phyloP scores from a whole-genome alignment of 1,284 basidiomycete species.

The Trichosporon asahii region DNA sequence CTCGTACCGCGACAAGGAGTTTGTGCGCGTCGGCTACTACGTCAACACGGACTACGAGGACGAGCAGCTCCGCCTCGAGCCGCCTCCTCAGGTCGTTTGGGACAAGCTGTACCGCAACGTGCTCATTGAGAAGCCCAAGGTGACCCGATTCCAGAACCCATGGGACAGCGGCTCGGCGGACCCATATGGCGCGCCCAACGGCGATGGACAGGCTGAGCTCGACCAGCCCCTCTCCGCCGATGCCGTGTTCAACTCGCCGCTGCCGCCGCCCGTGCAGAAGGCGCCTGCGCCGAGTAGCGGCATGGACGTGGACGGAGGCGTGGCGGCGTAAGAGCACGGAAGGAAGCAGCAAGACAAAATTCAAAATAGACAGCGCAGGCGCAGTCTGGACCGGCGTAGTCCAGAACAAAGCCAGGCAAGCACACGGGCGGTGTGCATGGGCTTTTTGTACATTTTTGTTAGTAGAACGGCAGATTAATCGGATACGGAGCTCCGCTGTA shows the following conservation, averaged over 20 bases:
- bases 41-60: slow-evolving; percentile 98
- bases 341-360: background rate
- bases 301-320: slow-evolving; percentile 38
- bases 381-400: background rate
- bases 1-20: slow-evolving; percentile 90
- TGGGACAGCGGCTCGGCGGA: slow-evolving; percentile 35
- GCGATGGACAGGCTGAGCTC: slow-evolving; percentile 10
- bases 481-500: background rate
- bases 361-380: background rate
- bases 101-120: slow-evolving; percentile 76
- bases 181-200: slow-evolving; percentile 10
- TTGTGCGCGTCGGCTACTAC: slow-evolving; percentile 98
- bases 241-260: slow-evolving; percentile 30
- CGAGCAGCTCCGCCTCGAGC: slow-evolving; percentile 76
- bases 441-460: slow-evolving; percentile 8
- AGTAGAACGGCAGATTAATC: slow-evolving; percentile 9
- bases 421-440: background rate
- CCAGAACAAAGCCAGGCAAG: background rate
- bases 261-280: slow-evolving; percentile 44
- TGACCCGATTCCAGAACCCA: slow-evolving; percentile 64
- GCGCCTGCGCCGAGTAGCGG: slow-evolving; percentile 27
- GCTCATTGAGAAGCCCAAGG: slow-evolving; percentile 85
- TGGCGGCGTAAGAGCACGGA: slow-evolving; percentile 17
- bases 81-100: slow-evolving; percentile 67
- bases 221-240: slow-evolving; percentile 18